Percentiles rank a stretch among this genome's conserved stretches.
Conservation (phyloP, 2,329 filamentous ascomycete genomes). For the Pseudohalonectria lignicola region DNA sequence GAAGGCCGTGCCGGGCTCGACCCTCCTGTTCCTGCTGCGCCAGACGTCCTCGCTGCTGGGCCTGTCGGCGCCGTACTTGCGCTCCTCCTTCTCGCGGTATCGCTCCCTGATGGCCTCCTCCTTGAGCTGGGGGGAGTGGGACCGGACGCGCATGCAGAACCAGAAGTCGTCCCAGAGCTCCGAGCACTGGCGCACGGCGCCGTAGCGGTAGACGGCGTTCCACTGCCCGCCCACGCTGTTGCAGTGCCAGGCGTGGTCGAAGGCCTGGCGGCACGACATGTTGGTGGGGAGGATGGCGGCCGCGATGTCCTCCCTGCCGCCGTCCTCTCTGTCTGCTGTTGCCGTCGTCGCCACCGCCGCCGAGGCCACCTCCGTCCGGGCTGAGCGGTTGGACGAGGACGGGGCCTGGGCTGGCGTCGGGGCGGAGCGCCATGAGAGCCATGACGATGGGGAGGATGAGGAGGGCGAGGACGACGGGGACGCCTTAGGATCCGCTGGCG, state of each 20-base stretch:
- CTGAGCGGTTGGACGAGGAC: constrained; percentile 4
- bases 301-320: constrained; percentile 35
- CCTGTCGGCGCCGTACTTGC: constrained; percentile 46
- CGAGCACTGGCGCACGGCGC: constrained; percentile 62
- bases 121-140: constrained; percentile 46
- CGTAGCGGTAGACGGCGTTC: constrained; percentile 82
- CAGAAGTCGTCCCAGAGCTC: constrained; percentile 91
- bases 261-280: constrained; percentile 83
- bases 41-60: constrained; percentile 86
- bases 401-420: constrained; percentile 13
- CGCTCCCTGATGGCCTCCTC: constrained; percentile 53
- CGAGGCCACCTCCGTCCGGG: constrained; percentile 4
- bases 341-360: too few relatives aligned
- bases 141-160: constrained; percentile 87
- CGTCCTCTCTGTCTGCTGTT: constrained; percentile 2
- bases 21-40: constrained; percentile 56
- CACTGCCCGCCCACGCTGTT: constrained; percentile 85
- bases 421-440: constrained; percentile 10
- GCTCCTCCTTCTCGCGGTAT: constrained; percentile 54
- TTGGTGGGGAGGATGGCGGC: constrained; percentile 64
- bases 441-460: constrained; percentile 15
- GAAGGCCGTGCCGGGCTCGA: constrained; percentile 39
- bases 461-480: constrained; percentile 18
- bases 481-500: constrained; percentile 6
- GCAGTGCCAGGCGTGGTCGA: constrained; percentile 92